Conservation (phyloP, 371 early-diverging fungal species). For the Funneliformis caledonium region DNA sequence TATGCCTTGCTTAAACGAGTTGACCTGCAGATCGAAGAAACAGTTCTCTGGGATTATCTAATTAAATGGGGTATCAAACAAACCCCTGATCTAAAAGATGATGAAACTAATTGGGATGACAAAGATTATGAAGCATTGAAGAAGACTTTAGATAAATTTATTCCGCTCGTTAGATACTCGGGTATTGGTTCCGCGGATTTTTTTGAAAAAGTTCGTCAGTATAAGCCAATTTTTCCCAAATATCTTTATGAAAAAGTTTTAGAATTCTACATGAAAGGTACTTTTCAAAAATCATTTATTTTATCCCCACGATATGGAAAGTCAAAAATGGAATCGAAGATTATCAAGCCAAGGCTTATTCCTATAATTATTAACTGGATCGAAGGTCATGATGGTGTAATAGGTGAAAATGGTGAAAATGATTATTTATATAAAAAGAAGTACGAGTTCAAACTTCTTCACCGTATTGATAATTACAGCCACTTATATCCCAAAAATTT, state of each 20-base stretch:
- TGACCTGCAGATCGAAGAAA: constrained; percentile 11
- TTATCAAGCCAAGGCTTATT: no score
- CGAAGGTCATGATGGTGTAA: no score
- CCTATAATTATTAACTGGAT: no score
- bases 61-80: constrained; percentile 18
- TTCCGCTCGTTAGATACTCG: constrained; percentile 7
- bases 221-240: not conserved
- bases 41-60: not conserved
- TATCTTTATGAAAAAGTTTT: not conserved
- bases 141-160: constrained; percentile 1
- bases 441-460: no score
- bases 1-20: not conserved
- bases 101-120: not conserved
- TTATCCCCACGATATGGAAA: not conserved
- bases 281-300: not conserved
- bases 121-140: constrained; percentile 1
- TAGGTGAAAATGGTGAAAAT: no score
- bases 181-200: not conserved
- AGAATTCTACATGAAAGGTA: not conserved
- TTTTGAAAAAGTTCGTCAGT: not conserved
- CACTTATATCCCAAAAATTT: no score
- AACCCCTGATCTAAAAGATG: not conserved
- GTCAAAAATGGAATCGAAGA: no score
- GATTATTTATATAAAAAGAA: no score
- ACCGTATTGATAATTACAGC: no score